Conservation (phyloP, 768 basidiomycete genomes). For the Tricholoma flavovirens region DNA sequence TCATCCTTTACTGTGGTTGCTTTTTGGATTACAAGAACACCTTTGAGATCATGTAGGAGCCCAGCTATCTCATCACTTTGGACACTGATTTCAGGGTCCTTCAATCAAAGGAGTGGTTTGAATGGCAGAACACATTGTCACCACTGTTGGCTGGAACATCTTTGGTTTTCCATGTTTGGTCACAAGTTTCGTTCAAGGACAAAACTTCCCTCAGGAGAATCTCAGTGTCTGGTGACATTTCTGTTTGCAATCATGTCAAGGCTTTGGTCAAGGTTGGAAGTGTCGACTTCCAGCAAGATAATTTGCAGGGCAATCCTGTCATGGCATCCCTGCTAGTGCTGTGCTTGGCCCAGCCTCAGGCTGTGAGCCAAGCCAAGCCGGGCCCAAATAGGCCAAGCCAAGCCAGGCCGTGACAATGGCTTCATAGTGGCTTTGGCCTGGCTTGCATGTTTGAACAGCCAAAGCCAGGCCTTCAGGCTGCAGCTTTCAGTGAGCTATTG, state of each 20-base stretch:
- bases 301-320: slow-evolving; percentile 90
- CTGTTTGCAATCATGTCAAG: slow-evolving; percentile 84
- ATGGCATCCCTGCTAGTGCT: no score
- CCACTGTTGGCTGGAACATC: slow-evolving; percentile 76
- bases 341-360: no score
- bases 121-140: slow-evolving; percentile 76
- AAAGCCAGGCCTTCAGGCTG: no score
- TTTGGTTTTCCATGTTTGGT: slow-evolving; percentile 85
- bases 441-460: no score
- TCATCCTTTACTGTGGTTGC: slow-evolving; percentile 91
- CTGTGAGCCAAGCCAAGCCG: no score
- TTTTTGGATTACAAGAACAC: slow-evolving; percentile 95
- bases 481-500: no score
- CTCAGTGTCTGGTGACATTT: slow-evolving; percentile 78
- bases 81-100: slow-evolving; percentile 78
- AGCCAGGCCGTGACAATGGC: no score
- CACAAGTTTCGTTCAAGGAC: slow-evolving; percentile 88
- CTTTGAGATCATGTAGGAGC: slow-evolving; percentile 87
- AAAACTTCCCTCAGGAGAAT: slow-evolving; percentile 79
- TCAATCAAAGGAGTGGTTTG: slow-evolving; percentile 96
- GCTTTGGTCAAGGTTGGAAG: slow-evolving; percentile 83
- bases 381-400: no score
- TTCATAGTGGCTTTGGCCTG: no score
- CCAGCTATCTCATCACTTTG: slow-evolving; percentile 78
- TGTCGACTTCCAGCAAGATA: slow-evolving; percentile 80